Conservation (phyloP, 225 moss, liverwort and hornwort genomes). For the Sphagnum contortum region DNA sequence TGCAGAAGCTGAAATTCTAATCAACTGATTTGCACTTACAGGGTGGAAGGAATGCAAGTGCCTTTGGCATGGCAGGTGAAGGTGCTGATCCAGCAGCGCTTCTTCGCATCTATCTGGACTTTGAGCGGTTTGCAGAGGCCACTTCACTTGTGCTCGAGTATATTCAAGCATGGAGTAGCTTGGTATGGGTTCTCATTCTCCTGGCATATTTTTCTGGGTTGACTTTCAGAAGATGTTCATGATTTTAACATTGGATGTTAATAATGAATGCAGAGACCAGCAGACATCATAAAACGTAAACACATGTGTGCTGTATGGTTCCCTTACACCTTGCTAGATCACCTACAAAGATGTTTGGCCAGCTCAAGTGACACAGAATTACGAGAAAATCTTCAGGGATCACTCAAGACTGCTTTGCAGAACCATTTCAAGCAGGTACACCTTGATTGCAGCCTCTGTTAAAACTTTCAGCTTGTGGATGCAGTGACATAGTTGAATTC, state of each 20-base stretch:
- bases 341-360: constrained; percentile 53
- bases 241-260: not conserved
- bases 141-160: constrained; percentile 81
- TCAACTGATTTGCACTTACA: constrained; percentile 13
- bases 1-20: not conserved
- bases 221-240: not conserved
- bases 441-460: not conserved
- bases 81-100: constrained; percentile 84
- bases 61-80: constrained; percentile 56
- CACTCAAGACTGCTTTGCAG: constrained; percentile 66
- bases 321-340: constrained; percentile 80
- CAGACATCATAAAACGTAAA: constrained; percentile 88
- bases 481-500: not conserved
- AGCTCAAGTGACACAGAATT: constrained; percentile 44
- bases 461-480: not conserved
- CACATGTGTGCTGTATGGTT: constrained; percentile 94
- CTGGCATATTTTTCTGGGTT: too few species aligned
- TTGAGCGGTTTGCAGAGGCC: constrained; percentile 80
- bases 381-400: constrained; percentile 56
- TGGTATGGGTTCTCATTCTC: constrained; percentile 19
- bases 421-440: constrained; percentile 78
- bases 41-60: constrained; percentile 65
- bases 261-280: constrained; percentile 47
- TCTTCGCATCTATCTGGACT: constrained; percentile 73
- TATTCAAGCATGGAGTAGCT: constrained; percentile 58